Base-by-base conservation (phyloP, 75 land plant species). In the Picea sitchensis region DNA sequence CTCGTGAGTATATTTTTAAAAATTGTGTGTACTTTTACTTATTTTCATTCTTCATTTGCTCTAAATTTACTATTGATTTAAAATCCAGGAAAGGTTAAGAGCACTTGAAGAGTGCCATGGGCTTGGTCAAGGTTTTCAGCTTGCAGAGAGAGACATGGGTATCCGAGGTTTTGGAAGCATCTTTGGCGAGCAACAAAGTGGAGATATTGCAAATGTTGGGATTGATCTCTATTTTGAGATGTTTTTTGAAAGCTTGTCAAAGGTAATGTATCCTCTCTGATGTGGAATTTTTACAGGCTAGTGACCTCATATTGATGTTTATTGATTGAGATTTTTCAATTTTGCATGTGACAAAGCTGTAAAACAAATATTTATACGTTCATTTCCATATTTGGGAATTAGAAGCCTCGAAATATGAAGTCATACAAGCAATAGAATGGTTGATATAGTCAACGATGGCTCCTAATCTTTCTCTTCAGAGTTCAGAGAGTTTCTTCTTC, bases 121-220 rank as follows among this genome's bases (percentile, higher is more conserved):
- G 44, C 88, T 98, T 59, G 99, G 99, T 15, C 93, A 92, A 87
- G 99, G 99, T 23, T 98, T 98, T 72, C 88, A 92, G 79, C 94
- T 98, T 78, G 96, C 98, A 14, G 99, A 98, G 83, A 90, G 88
- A 80, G 98, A 98, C 74, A 93, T 97, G 98, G 95, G 90, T 26
- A 97, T 97, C 36, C 84, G 99, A 83, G 99, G 99, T 51, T 96
- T 97, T 91, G 99, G 99, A 60, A 95, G 89, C 77, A 86, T 97
- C 11, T 97, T 97, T 87, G 99, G 99, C 34, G 99, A 97, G 87
- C 90, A 93, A 81, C 99, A 97, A 75, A 95, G 96, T 78, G 99
- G 99, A 15, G 99, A 97, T 86, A 87, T 92, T 71, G 94, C 92
- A 68, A 96, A 97, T 84, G 92, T 97, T 74, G 99, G 99, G 14